Percentiles rank a stretch among this genome's conserved stretches.
These are phyloP conservation scores for Saccharomycopsis capsularis DNA, from an alignment of 805 yeast genomes.

Conservation along the genomic window DNA sequence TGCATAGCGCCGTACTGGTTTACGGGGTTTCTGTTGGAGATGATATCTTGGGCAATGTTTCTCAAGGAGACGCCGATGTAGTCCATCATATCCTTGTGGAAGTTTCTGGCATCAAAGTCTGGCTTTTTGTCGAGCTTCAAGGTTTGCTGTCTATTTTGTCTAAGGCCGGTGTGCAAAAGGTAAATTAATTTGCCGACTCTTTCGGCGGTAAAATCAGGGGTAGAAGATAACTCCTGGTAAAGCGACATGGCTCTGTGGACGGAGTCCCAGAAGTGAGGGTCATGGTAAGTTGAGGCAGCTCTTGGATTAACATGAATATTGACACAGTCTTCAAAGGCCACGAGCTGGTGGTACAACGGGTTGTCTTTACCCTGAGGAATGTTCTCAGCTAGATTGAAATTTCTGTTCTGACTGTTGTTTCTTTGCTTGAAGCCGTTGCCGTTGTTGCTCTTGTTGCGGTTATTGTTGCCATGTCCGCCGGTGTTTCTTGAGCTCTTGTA, in stretches of 20 bases:
- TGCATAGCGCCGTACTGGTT: constrained; percentile 53
- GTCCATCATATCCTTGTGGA: constrained; percentile 45
- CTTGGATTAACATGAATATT: constrained; percentile 28
- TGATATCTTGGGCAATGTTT: constrained; percentile 44
- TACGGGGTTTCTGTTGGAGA: constrained; percentile 37
- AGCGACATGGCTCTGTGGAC: constrained; percentile 44
- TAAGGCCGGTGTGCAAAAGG: constrained; percentile 46
- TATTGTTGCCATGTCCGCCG: constrained; percentile 20
- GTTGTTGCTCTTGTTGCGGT: constrained; percentile 24
- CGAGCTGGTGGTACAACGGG: constrained; percentile 44
- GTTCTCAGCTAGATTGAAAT: constrained; percentile 19
- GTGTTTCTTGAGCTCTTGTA: background rate
- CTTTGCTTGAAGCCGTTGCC: constrained; percentile 25
- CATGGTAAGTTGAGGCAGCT: constrained; percentile 26
- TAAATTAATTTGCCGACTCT: constrained; percentile 45
- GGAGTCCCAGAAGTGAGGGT: constrained; percentile 46
- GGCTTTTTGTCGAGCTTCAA: constrained; percentile 51
- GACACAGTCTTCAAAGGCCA: constrained; percentile 47
- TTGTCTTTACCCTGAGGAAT: constrained; percentile 28
- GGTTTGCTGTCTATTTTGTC: constrained; percentile 48
- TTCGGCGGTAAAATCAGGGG: constrained; percentile 41
- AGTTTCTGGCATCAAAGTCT: constrained; percentile 53
- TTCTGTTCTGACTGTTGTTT: constrained; percentile 24
- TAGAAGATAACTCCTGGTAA: constrained; percentile 39
- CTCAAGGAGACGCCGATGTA: constrained; percentile 44